phyloP scores from a whole-genome alignment of 176 grass and related monocot genomes.

The Secale cereale region DNA sequence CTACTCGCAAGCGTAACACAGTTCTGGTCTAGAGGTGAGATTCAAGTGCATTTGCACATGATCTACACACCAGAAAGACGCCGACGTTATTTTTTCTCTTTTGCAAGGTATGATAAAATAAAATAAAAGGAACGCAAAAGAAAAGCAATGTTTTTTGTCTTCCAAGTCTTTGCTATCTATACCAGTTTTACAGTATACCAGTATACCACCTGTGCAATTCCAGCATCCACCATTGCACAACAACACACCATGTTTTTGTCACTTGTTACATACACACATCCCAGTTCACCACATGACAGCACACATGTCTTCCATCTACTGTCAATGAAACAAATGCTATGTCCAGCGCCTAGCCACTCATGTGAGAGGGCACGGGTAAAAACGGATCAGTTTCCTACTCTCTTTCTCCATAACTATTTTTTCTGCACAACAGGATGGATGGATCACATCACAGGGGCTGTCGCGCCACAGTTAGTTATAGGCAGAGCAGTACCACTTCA shows the following conservation, averaged over 20 bases:
- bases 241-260: conserved; percentile 23
- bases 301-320: conserved; percentile 15
- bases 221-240: conserved; percentile 29
- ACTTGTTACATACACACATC: conserved; percentile 27
- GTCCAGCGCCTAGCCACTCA: neutral
- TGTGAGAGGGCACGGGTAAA: neutral
- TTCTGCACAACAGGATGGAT: conserved; percentile 6
- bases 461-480: neutral
- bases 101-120: neutral
- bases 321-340: conserved; percentile 9
- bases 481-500: conserved; percentile 36
- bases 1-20: neutral
- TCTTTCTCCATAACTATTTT: conserved; percentile 23
- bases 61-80: neutral
- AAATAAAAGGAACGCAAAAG: neutral
- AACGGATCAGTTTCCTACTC: conserved; percentile 11
- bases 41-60: neutral
- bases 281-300: conserved; percentile 10
- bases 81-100: neutral
- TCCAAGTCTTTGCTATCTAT: conserved; percentile 17
- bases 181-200: conserved; percentile 31
- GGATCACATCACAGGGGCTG: neutral
- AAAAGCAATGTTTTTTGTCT: neutral
- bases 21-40: neutral
- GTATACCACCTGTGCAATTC: conserved; percentile 28